Conservation (phyloP, 2,329 filamentous ascomycete genomes). For the Fusarium pseudoanthophilum region DNA sequence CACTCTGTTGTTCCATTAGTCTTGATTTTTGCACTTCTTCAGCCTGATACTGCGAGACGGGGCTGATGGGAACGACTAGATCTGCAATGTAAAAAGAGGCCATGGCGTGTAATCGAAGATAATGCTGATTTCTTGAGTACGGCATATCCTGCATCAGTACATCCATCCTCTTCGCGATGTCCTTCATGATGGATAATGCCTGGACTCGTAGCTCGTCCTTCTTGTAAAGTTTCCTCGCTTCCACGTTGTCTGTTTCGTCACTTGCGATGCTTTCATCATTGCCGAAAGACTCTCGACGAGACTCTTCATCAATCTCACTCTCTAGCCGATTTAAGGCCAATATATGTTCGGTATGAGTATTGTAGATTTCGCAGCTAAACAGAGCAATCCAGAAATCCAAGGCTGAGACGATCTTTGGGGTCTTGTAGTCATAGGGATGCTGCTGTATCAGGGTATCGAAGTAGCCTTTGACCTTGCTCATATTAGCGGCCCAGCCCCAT, state of each 20-base stretch:
- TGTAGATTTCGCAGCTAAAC: conserved; percentile 83
- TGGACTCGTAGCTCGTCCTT: conserved; percentile 56
- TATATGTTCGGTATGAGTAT: conserved; percentile 70
- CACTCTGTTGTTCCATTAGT: conserved; percentile 46
- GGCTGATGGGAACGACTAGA: conserved; percentile 60
- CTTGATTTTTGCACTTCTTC: conserved; percentile 44
- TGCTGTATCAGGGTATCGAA: conserved; percentile 83
- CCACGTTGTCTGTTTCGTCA: conserved; percentile 31
- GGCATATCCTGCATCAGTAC: conserved; percentile 74
- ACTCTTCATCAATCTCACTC: conserved; percentile 46
- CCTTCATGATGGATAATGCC: conserved; percentile 68
- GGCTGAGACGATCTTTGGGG: conserved; percentile 69
- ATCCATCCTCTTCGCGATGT: conserved; percentile 77
- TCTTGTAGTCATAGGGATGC: conserved; percentile 74
- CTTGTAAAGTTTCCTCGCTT: conserved; percentile 38
- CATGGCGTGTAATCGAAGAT: conserved; percentile 79
- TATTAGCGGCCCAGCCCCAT: conserved; percentile 60
- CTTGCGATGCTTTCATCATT: conserved; percentile 36
- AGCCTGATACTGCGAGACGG: conserved; percentile 46
- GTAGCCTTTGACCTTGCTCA: conserved; percentile 65
- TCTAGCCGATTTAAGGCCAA: conserved; percentile 53
- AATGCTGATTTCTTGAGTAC: conserved; percentile 72
- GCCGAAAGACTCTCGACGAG: conserved; percentile 23
- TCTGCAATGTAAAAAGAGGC: conserved; percentile 80
- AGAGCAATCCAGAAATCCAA: conserved; percentile 84